A percentile compares a stretch with the other conserved stretches of the same genome.
Conservation (phyloP, 2,329 filamentous ascomycete species). For the Phaeophleospora eucalypticola region DNA sequence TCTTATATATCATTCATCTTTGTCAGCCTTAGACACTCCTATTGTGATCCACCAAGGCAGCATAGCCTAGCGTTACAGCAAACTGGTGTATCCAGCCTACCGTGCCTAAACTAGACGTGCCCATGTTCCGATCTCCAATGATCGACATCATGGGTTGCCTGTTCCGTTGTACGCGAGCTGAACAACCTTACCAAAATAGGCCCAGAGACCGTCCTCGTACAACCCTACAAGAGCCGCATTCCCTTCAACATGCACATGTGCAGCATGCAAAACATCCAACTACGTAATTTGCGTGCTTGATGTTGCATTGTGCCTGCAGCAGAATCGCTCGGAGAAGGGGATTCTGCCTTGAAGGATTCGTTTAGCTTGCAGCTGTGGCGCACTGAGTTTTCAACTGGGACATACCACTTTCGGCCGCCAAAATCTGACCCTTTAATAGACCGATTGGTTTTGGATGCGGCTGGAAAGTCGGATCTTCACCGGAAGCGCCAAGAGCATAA, state of each 20-base stretch:
- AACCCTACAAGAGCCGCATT: too few relatives aligned
- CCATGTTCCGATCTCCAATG: constrained; percentile 5
- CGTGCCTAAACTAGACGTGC: constrained; percentile 2
- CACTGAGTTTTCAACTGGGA: background rate
- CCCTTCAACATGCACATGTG: too few relatives aligned
- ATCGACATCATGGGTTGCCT: constrained; percentile 18
- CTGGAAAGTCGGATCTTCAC: background rate
- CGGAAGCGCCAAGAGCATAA: background rate
- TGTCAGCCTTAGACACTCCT: too few relatives aligned
- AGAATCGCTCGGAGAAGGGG: too few relatives aligned
- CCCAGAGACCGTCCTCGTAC: too few relatives aligned
- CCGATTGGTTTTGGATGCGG: background rate
- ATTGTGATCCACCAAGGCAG: too few relatives aligned
- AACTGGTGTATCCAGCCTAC: constrained; percentile 1
- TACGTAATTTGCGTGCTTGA: too few relatives aligned
- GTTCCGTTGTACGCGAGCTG: constrained; percentile 2
- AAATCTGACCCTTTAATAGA: too few relatives aligned
- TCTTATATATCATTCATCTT: too few relatives aligned
- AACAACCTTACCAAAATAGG: too few relatives aligned
- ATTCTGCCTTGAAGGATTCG: background rate
- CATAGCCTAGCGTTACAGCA: constrained; percentile 6
- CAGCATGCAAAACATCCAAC: too few relatives aligned
- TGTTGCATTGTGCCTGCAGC: too few relatives aligned
- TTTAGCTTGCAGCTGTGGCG: background rate
- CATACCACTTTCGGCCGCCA: background rate